Evolutionary conservation across 1,284 basidiomycete genomes (phyloP), one percentile per base, ranked within the genome.

Genomic region (Inonotus obliquus): DNA sequence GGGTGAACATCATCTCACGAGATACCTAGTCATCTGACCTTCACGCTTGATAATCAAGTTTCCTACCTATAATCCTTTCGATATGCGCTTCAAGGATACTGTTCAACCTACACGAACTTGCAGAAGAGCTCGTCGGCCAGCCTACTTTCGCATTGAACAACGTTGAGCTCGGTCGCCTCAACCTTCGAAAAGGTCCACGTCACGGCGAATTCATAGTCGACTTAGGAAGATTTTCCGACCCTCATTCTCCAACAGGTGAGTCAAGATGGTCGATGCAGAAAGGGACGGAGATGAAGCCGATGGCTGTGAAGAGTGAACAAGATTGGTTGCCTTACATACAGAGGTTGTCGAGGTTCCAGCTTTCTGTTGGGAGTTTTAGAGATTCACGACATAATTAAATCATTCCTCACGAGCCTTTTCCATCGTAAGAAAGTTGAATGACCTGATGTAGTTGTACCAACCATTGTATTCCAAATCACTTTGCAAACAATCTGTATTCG

Each of bases 21-120:
- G 10, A n/a, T 17, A n/a, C 17, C 17, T 6, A 14, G 4, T 35
- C 4, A 2, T 14, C 27, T 14, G 11, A 27, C 11, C 2, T 19
- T 35, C n/a, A n/a, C 17, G 14, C 4, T n/a, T 35, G 13, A 52
- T 11, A 29, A 17, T 27, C 45, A 39, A 32, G 60, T n/a, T 62
- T 62, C 41, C 49, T 62, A 17, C 60, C 60, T 17, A 48, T 54
- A 11, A 35, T 62, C 3, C 55, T 62, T 14, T 62, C 60, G 9
- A 62, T 62, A 17, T 58, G 54, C 55, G 54, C 60, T n/a, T 57
- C 54, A 11, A 44, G 55, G 4, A 45, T 62, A 9, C 51, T 62
- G 2, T 62, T 62, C 60, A 62, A 62, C 48, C 45, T 62, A 7
- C 60, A 62, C 47, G 54, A 52, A 27, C 55, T 62, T 17, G 60